A percentile compares a stretch with the other conserved stretches of the same genome.
Evolutionary conservation across 2,329 filamentous ascomycete species (phyloP).

Genomic region (Cadophora luteo-olivacea): DNA sequence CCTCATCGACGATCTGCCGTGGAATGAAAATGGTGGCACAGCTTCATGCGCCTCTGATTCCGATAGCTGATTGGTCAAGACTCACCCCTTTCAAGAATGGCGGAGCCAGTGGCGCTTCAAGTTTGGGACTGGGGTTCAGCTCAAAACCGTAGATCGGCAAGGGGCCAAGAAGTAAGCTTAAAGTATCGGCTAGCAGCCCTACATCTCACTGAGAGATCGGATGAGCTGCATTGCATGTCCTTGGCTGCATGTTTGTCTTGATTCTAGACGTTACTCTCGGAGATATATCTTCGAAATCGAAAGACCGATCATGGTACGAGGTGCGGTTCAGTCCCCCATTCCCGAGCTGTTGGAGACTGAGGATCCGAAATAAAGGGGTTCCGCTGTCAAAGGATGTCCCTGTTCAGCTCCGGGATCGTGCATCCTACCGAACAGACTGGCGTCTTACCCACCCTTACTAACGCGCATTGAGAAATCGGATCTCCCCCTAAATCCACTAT

Average conservation of each 20-base stretch:
- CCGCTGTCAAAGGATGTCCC: constrained; percentile 6
- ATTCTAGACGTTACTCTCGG: background rate
- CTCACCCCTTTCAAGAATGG: background rate
- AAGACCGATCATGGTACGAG: background rate
- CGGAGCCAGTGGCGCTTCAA: background rate
- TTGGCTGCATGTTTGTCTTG: no score
- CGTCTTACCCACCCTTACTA: background rate
- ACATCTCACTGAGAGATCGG: background rate
- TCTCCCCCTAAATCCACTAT: background rate
- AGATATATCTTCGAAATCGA: no score
- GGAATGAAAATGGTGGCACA: background rate
- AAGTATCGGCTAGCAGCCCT: constrained; percentile 8
- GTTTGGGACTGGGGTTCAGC: background rate
- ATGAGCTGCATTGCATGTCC: background rate
- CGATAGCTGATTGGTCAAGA: background rate
- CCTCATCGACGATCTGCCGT: background rate
- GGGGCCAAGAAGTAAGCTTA: constrained; percentile 1
- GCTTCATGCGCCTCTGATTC: background rate
- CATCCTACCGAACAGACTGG: constrained; percentile 11
- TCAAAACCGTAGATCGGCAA: background rate
- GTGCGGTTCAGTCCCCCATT: background rate
- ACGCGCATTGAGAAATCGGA: background rate
- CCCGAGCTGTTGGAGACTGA: no score
- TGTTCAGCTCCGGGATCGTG: constrained; percentile 7
- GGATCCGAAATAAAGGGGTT: background rate